These are phyloP conservation scores for Patellaria atrata DNA, from an alignment of 495 filamentous ascomycete genomes.

Conservation along the genomic window DNA sequence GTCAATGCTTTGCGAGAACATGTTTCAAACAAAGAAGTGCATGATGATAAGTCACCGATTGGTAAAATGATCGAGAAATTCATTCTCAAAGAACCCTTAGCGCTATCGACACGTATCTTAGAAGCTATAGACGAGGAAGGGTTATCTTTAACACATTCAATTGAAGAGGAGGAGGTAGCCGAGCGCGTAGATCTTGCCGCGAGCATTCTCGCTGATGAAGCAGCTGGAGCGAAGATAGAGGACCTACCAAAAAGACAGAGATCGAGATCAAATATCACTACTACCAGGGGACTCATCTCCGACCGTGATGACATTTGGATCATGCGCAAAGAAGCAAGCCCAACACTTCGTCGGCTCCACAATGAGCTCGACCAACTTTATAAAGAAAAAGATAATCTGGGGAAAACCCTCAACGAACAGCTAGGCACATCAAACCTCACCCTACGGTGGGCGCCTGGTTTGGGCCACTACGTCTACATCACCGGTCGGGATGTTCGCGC, in stretches of 20 bases:
- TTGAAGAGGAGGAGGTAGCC: slow-evolving; percentile 55
- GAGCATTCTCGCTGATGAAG: slow-evolving; percentile 48
- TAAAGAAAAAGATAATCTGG: slow-evolving; percentile 43
- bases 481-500: slow-evolving; percentile 56
- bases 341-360: slow-evolving; percentile 50
- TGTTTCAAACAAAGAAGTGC: slow-evolving; percentile 11
- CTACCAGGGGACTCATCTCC: slow-evolving; percentile 12
- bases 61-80: slow-evolving; percentile 43
- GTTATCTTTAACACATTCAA: slow-evolving; percentile 58
- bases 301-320: slow-evolving; percentile 59
- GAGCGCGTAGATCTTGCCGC: slow-evolving; percentile 53
- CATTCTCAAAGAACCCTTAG: slow-evolving; percentile 49
- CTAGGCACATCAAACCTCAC: slow-evolving; percentile 39
- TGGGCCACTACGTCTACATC: slow-evolving; percentile 83
- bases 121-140: slow-evolving; percentile 88
- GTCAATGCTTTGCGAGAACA: slow-evolving; percentile 32
- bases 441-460: slow-evolving; percentile 65
- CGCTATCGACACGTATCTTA: slow-evolving; percentile 55
- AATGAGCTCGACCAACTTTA: slow-evolving; percentile 41
- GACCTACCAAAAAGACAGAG: slow-evolving; percentile 15
- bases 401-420: slow-evolving; percentile 40
- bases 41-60: too few species aligned
- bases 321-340: slow-evolving; percentile 63
- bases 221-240: slow-evolving; percentile 30
- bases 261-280: slow-evolving; percentile 11